Conservation (phyloP, 495 filamentous ascomycete species). For the Parathielavia appendiculata region DNA sequence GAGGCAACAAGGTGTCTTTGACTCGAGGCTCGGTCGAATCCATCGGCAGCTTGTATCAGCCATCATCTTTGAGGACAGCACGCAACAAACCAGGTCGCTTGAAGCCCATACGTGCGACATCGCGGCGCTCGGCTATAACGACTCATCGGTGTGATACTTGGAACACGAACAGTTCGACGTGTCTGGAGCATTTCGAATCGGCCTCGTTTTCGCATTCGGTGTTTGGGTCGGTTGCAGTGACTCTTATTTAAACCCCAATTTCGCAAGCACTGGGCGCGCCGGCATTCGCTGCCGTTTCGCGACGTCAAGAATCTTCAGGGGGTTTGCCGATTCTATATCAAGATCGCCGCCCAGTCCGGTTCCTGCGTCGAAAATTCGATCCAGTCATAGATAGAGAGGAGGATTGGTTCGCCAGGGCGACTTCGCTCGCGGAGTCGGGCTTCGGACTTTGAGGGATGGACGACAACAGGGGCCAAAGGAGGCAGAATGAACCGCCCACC, state of each 20-base stretch:
- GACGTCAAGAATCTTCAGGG: constrained; percentile 17
- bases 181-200: neutral
- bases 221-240: neutral
- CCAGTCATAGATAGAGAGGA: constrained; percentile 56
- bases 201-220: neutral
- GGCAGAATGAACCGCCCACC: constrained; percentile 61
- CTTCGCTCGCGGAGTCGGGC: constrained; percentile 41
- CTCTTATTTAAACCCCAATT: neutral
- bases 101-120: neutral
- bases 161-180: constrained; percentile 16
- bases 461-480: constrained; percentile 59
- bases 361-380: constrained; percentile 46
- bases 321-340: constrained; percentile 28
- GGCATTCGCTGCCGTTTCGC: constrained; percentile 12
- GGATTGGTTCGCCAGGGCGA: constrained; percentile 45
- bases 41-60: constrained; percentile 6
- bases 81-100: neutral
- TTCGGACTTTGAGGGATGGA: constrained; percentile 57
- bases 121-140: no score
- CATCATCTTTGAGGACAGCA: constrained; percentile 9
- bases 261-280: constrained; percentile 10
- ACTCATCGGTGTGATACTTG: neutral
- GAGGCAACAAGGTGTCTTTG: constrained; percentile 18
- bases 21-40: constrained; percentile 14
- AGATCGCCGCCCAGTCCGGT: constrained; percentile 50